Evolutionary conservation across 164 flowering plant species (phyloP), one percentile per base, ranked within the genome.

Genomic region (Vitis rotundifolia): DNA sequence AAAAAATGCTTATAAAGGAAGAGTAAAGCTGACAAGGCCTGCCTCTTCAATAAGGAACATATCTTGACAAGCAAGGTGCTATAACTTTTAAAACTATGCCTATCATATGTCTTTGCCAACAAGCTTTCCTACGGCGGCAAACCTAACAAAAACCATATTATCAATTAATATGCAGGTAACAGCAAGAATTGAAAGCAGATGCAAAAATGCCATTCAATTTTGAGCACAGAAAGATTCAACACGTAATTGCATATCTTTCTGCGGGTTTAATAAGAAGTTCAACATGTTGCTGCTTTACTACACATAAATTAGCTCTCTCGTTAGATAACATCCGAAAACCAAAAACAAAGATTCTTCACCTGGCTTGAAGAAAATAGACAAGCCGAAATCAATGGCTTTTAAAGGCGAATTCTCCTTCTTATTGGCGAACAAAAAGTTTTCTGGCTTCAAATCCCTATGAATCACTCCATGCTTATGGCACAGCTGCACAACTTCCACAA

Each of bases 281-380:
- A 44, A 18, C 7, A 22, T 54, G 44, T 37, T 37, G 7, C 44
- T 37, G 6, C 44, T 19, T 50, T 64, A 19, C 50, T 8, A 48
- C 11, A 53, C 26, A 22, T 22, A 29, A 1, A 14, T 15, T 55
- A 15, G 28, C 26, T 66, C 50, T 9, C 14, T 26, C 16, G 11
- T 16, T 8, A 12, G 15, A 10, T 9, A 31, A 6, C 16, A 66
- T 53, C 51, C 7, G 49, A 52, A 57, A 8, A 71, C 19, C 53
- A 49, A 65, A 2, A 53, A 63, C 60, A 19, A 44, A 26, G 50
- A 19, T 18, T 8, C 9, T 74, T 76, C 29, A 88, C 98, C 98
- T 61, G 98, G 98, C 85, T 90, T 90, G 85, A 94, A 94, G 86
- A 94, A 94, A n/a, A 94, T 90, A 11, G 98, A 91, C 71, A 94